phyloP scores from a whole-genome alignment of 192 early-diverging fungal species.

The Coemansia umbellata region DNA sequence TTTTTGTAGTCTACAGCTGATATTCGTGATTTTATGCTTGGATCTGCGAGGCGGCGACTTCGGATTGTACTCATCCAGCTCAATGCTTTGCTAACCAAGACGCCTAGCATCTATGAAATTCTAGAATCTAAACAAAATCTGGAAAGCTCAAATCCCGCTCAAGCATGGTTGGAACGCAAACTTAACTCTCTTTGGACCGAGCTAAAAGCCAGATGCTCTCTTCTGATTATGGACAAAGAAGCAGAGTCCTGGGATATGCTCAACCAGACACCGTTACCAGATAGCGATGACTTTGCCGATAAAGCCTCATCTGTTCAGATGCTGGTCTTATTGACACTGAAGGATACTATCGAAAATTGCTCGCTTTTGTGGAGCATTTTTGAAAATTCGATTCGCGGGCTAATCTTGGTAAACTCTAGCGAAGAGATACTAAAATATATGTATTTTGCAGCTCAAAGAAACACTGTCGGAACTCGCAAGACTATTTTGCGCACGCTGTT shows the following conservation, averaged over 20 bases:
- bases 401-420: constrained; percentile 27
- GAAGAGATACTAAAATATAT: constrained; percentile 4
- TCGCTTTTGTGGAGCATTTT: constrained; percentile 35
- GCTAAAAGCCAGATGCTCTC: constrained; percentile 31
- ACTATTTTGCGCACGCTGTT: constrained; percentile 5
- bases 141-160: constrained; percentile 13
- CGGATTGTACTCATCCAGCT: constrained; percentile 42
- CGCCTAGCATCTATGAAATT: constrained; percentile 32
- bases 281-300: not conserved
- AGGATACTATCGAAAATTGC: constrained; percentile 16
- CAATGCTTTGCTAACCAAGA: constrained; percentile 25
- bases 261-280: constrained; percentile 2
- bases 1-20: constrained; percentile 27
- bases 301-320: constrained; percentile 7
- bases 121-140: constrained; percentile 26
- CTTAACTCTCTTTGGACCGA: constrained; percentile 40
- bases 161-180: constrained; percentile 20
- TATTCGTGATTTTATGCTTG: constrained; percentile 29
- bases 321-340: constrained; percentile 10
- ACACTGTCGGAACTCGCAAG: constrained; percentile 1
- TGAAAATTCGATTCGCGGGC: constrained; percentile 24
- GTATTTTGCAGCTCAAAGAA: not conserved
- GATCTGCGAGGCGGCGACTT: constrained; percentile 28
- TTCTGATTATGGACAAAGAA: constrained; percentile 39
- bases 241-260: not conserved